These are phyloP conservation scores for Trichoderma gamsii DNA, from an alignment of 495 filamentous ascomycete genomes.

Conservation along the genomic window DNA sequence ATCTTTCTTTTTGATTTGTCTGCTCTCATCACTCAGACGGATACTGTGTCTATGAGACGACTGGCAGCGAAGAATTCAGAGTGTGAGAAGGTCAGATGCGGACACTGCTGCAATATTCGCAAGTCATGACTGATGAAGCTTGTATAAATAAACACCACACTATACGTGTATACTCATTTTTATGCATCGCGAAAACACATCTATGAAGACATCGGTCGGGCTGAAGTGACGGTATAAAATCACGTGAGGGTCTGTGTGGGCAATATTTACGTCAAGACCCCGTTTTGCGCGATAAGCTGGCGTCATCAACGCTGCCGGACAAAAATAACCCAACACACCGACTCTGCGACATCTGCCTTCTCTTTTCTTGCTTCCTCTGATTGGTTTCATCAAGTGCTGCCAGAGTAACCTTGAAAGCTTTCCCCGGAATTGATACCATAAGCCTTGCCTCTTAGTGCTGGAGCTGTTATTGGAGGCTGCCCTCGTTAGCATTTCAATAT, in stretches of 20 bases:
- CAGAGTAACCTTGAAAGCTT: too few relatives aligned
- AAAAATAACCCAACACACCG: conserved; percentile 2
- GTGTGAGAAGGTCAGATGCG: too few relatives aligned
- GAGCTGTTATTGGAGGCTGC: too few relatives aligned
- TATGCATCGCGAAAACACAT: neutral
- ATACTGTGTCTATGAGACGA: too few relatives aligned
- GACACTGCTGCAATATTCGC: too few relatives aligned
- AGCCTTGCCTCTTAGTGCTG: too few relatives aligned
- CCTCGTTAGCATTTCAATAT: neutral
- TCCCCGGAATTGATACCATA: too few relatives aligned
- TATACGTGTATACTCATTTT: neutral
- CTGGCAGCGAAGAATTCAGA: too few relatives aligned
- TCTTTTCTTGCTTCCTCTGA: neutral
- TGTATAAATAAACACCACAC: neutral
- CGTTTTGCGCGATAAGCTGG: neutral
- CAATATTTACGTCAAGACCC: neutral
- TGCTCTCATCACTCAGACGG: neutral
- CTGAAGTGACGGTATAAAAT: neutral
- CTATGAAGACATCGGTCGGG: neutral
- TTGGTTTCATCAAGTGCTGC: neutral
- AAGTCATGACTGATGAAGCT: too few relatives aligned
- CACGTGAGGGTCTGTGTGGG: neutral
- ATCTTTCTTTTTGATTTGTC: neutral
- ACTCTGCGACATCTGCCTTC: neutral
- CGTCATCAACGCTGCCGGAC: neutral